phyloP scores from a whole-genome alignment of 2,329 filamentous ascomycete genomes.

The Botrytis galanthina region DNA sequence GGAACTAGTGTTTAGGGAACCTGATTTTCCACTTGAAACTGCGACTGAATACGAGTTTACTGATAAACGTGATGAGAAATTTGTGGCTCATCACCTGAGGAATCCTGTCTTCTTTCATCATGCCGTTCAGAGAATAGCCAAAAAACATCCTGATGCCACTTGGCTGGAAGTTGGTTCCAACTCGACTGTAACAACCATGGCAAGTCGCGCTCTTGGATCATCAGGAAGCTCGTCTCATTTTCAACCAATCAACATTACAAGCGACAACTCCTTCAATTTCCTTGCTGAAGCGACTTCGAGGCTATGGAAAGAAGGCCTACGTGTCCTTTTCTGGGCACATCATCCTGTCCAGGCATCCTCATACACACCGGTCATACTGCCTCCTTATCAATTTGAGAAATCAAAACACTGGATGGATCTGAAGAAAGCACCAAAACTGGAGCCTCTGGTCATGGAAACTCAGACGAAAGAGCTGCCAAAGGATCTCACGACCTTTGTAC shows the following conservation, averaged over 20 bases:
- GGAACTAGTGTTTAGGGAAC: constrained; percentile 31
- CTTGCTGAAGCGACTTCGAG: not conserved
- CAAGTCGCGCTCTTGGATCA: not conserved
- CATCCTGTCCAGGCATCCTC: constrained; percentile 2
- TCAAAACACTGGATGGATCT: constrained; percentile 38
- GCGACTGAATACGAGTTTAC: not conserved
- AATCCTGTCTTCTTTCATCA: constrained; percentile 38
- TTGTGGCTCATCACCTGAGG: constrained; percentile 31
- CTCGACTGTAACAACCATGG: constrained; percentile 40
- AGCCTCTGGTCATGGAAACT: not conserved
- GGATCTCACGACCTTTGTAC: no score
- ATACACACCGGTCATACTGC: constrained; percentile 27
- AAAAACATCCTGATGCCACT: constrained; percentile 26
- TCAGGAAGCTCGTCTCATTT: constrained; percentile 6
- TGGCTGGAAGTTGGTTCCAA: constrained; percentile 41
- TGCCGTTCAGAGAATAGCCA: constrained; percentile 34
- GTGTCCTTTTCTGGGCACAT: constrained; percentile 8
- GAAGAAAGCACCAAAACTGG: constrained; percentile 12
- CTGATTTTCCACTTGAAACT: constrained; percentile 18
- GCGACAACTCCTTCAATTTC: not conserved
- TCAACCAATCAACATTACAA: not conserved
- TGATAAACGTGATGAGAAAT: no score
- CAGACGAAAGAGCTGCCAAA: no score
- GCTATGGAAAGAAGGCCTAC: constrained; percentile 18
- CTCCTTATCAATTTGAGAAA: constrained; percentile 42